Conservation (phyloP, 345 rosid genomes). For the Draba incana region DNA sequence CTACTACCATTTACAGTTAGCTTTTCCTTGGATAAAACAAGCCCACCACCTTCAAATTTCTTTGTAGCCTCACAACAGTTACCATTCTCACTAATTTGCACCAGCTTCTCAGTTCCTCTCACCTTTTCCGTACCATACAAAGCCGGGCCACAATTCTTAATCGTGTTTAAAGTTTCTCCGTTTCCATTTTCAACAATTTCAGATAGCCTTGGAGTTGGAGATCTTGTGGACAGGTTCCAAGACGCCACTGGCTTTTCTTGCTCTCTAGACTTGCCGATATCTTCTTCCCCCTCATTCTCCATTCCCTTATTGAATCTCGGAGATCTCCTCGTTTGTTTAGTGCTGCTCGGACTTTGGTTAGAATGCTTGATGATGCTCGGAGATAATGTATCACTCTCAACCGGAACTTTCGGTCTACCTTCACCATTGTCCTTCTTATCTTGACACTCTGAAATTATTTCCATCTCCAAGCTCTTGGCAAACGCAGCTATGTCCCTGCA, state of each 20-base stretch:
- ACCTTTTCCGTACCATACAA: slow-evolving; percentile 18
- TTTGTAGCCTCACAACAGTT: slow-evolving; percentile 16
- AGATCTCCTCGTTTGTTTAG: slow-evolving; percentile 42
- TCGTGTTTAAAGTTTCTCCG: slow-evolving; percentile 7
- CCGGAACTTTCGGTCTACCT: slow-evolving; percentile 10
- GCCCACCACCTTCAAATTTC: slow-evolving; percentile 28
- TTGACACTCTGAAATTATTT: slow-evolving; percentile 29
- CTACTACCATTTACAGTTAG: slow-evolving; percentile 28
- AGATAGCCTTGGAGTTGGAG: slow-evolving; percentile 39
- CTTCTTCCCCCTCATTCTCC: slow-evolving; percentile 28
- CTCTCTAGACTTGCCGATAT: slow-evolving; percentile 21
- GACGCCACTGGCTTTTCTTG: slow-evolving; percentile 9
- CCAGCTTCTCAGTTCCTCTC: slow-evolving; percentile 42
- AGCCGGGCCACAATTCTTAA: slow-evolving; percentile 9
- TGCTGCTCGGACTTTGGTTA: slow-evolving; percentile 16
- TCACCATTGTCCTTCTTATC: slow-evolving; percentile 6
- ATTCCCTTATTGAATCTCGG: slow-evolving; percentile 40
- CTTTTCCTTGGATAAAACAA: slow-evolving; percentile 26
- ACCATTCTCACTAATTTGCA: slow-evolving; percentile 35
- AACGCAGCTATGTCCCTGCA: slow-evolving; percentile 35
- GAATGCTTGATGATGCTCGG: slow-evolving; percentile 9
- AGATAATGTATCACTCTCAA: slow-evolving; percentile 26
- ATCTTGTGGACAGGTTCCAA: slow-evolving; percentile 27
- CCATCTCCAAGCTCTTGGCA: slow-evolving; percentile 35
- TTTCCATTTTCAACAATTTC: slow-evolving; percentile 31